A percentile compares a stretch with the other conserved stretches of the same genome.
phyloP scores from a whole-genome alignment of 2,329 filamentous ascomycete species.

The Cytospora leucostoma region DNA sequence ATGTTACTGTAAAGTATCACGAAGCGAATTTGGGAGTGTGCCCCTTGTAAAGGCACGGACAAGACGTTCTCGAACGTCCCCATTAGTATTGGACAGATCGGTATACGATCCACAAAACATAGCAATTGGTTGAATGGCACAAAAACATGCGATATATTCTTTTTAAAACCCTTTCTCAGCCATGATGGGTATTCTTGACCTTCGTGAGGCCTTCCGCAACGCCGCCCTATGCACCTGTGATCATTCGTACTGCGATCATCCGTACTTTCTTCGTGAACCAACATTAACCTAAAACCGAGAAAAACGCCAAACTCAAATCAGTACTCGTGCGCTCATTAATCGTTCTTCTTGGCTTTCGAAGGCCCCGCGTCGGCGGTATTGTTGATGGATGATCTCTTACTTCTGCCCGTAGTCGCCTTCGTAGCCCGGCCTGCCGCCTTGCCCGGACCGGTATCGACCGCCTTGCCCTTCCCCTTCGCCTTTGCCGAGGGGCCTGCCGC shows the following conservation, averaged over 20 bases:
- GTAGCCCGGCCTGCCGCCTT: constrained; percentile 9
- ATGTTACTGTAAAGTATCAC: constrained; percentile 9
- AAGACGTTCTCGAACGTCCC: constrained; percentile 7
- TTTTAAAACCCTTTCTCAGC: background rate
- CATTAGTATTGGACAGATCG: constrained; percentile 12
- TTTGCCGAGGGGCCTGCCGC: constrained; percentile 24
- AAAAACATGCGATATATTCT: constrained; percentile 13
- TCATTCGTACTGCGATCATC: background rate
- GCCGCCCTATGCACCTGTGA: constrained; percentile 19
- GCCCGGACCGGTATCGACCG: background rate
- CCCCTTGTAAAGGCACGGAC: constrained; percentile 6
- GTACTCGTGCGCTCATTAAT: constrained; percentile 20
- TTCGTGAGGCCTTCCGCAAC: constrained; percentile 14
- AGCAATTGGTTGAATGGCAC: constrained; percentile 11
- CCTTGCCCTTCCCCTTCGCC: constrained; percentile 35
- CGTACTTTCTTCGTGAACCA: background rate
- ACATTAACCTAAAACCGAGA: constrained; percentile 13
- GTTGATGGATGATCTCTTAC: constrained; percentile 26
- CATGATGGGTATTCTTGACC: constrained; percentile 23
- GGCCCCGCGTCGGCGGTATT: constrained; percentile 16
- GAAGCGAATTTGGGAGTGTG: constrained; percentile 6
- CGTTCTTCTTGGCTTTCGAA: constrained; percentile 20
- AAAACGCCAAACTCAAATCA: constrained; percentile 25
- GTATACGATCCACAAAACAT: constrained; percentile 14
- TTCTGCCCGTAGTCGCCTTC: constrained; percentile 16